Conservation (phyloP, 2,329 filamentous ascomycete genomes). For the Beauveria varroae region DNA sequence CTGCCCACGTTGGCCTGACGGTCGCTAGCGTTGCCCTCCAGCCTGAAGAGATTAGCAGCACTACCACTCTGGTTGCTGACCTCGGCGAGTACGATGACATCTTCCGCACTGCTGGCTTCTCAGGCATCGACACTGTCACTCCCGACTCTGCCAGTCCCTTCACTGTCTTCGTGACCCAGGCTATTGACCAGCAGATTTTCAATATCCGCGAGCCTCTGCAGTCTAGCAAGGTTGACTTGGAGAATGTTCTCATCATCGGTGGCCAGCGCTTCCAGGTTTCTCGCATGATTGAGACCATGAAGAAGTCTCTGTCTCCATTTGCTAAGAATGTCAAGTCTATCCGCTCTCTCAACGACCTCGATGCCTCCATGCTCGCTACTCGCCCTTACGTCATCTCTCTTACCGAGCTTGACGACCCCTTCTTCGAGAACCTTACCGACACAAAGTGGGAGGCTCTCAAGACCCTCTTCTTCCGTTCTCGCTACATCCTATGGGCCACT, state of each 20-base stretch:
- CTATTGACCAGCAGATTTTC: constrained; percentile 10
- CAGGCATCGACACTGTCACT: constrained; percentile 12
- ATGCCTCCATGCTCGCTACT: constrained; percentile 5
- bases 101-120: constrained; percentile 12
- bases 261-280: constrained; percentile 8
- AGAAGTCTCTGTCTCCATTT: constrained; percentile 1
- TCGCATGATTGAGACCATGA: constrained; percentile 4
- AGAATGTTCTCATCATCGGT: constrained; percentile 12
- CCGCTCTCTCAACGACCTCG: constrained; percentile 6
- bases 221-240: constrained; percentile 6
- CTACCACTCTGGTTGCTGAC: constrained; percentile 3
- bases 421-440: constrained; percentile 9
- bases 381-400: constrained; percentile 10
- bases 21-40: constrained; percentile 5
- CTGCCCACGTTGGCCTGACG: constrained; percentile 5
- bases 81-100: constrained; percentile 10
- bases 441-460: constrained; percentile 12
- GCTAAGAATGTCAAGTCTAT: constrained; percentile 2
- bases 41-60: constrained; percentile 8
- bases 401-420: constrained; percentile 8
- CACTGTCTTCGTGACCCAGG: constrained; percentile 12
- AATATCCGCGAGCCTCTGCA: constrained; percentile 11
- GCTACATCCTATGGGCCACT: constrained; percentile 12
- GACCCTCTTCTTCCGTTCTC: constrained; percentile 6
- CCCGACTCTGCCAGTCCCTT: constrained; percentile 8